Evolutionary conservation across 345 rosid species (phyloP).

Genomic region (Noccaea caerulescens): DNA sequence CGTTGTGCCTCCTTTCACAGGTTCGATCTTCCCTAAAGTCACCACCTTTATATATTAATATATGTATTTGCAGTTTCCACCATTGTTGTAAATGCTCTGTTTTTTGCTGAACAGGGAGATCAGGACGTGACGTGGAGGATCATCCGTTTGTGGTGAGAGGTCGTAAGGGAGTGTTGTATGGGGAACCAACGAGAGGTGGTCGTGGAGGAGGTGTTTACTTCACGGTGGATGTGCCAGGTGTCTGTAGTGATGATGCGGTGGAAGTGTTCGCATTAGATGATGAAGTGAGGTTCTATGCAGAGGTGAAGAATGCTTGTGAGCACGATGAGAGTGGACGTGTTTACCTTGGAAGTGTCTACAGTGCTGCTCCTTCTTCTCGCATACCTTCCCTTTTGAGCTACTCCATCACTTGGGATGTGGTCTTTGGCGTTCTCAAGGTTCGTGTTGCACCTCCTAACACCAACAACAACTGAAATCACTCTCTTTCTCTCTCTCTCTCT

Average conservation of each 20-base stretch:
- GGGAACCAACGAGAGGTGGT: not conserved
- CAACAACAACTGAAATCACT: not conserved
- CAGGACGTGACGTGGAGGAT: conserved; percentile 1
- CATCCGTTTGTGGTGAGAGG: conserved; percentile 35
- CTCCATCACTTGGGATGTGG: not conserved
- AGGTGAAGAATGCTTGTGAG: conserved; percentile 4
- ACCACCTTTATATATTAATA: not conserved
- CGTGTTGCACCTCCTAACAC: not conserved
- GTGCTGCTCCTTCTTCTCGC: not conserved
- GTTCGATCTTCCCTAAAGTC: not conserved
- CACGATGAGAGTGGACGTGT: conserved; percentile 23
- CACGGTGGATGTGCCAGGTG: conserved; percentile 20
- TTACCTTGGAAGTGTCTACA: conserved; percentile 1
- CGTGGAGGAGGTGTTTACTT: not conserved
- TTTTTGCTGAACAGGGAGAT: not conserved
- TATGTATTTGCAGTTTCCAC: not conserved
- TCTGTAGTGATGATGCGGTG: not conserved
- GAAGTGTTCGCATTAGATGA: not conserved
- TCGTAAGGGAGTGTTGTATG: not conserved
- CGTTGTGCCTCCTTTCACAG: conserved; percentile 27
- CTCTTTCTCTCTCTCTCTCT: not conserved
- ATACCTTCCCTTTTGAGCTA: not conserved
- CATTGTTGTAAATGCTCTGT: not conserved
- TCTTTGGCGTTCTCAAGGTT: conserved; percentile 25
- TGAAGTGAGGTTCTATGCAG: not conserved